phyloP scores from a whole-genome alignment of 192 early-diverging fungal genomes.

The Backusella tuberculispora region DNA sequence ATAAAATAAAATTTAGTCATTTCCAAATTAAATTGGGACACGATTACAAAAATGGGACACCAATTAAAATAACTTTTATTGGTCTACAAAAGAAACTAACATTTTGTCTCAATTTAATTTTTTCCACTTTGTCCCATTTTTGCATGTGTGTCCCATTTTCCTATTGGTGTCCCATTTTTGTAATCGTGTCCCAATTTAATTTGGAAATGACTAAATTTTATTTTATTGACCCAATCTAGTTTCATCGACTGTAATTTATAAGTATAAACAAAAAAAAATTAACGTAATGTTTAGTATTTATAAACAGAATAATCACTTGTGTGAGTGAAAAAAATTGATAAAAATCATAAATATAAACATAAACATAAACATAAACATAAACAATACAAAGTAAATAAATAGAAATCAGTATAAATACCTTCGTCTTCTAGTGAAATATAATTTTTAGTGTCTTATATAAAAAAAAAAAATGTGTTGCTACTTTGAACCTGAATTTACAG shows the following conservation, averaged over 20 bases:
- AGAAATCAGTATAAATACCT: not conserved
- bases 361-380: not conserved
- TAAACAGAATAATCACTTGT: not conserved
- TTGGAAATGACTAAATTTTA: too few species aligned
- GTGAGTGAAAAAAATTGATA: not conserved
- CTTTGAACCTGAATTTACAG: not conserved
- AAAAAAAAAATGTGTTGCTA: not conserved
- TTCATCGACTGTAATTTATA: slow-evolving; percentile 4
- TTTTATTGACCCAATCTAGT: not conserved
- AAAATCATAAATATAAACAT: not conserved
- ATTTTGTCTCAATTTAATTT: too few species aligned
- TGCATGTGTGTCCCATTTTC: not conserved
- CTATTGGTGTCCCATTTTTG: too few species aligned
- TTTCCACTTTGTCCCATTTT: too few species aligned
- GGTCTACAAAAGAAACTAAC: too few species aligned
- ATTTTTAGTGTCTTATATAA: not conserved
- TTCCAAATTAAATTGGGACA: too few species aligned
- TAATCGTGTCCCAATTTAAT: too few species aligned
- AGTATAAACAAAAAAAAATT: not conserved
- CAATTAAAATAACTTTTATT: too few species aligned
- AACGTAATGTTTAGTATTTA: slow-evolving; percentile 10
- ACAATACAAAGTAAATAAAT: not conserved
- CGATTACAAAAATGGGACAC: too few species aligned
- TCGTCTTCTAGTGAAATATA: not conserved
- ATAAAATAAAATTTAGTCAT: too few species aligned